phyloP scores from a whole-genome alignment of 2,329 filamentous ascomycete species.

The Westerdykella aurantiaca region DNA sequence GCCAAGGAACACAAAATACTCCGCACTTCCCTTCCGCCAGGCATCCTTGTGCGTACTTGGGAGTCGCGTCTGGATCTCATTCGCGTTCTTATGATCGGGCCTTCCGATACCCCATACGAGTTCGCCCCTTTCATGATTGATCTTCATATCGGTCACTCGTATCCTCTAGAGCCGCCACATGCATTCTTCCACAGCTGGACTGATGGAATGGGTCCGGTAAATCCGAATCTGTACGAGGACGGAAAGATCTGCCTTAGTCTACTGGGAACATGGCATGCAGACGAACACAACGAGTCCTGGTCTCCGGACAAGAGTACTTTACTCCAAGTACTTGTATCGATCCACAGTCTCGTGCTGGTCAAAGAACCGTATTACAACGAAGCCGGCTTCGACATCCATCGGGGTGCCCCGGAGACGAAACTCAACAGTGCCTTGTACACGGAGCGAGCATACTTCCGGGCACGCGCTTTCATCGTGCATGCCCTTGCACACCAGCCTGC shows the following conservation, averaged over 20 bases:
- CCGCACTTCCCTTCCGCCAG: conserved; percentile 47
- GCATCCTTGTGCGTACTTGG: conserved; percentile 56
- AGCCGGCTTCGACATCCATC: conserved; percentile 54
- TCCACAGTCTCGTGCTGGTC: conserved; percentile 54
- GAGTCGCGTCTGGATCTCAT: conserved; percentile 55
- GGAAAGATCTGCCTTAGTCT: conserved; percentile 57
- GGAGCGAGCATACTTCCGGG: conserved; percentile 51
- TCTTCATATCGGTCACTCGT: conserved; percentile 47
- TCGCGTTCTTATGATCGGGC: conserved; percentile 54
- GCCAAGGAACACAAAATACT: conserved; percentile 57
- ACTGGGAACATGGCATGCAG: conserved; percentile 55
- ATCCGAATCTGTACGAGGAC: conserved; percentile 59
- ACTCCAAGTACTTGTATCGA: conserved; percentile 53
- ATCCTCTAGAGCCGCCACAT: conserved; percentile 49
- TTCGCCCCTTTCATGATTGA: conserved; percentile 58
- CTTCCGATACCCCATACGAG: conserved; percentile 56
- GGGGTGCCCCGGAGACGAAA: conserved; percentile 41
- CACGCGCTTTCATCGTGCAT: conserved; percentile 47
- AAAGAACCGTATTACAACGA: conserved; percentile 60
- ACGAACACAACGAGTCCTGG: conserved; percentile 51
- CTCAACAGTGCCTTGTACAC: conserved; percentile 48
- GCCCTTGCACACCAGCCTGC: conserved; percentile 37
- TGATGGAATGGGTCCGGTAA: conserved; percentile 47
- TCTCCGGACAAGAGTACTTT: conserved; percentile 48
- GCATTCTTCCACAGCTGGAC: conserved; percentile 58